Evolutionary conservation across 2,329 filamentous ascomycete genomes (phyloP).

Genomic region (Gaeumannomyces tritici): DNA sequence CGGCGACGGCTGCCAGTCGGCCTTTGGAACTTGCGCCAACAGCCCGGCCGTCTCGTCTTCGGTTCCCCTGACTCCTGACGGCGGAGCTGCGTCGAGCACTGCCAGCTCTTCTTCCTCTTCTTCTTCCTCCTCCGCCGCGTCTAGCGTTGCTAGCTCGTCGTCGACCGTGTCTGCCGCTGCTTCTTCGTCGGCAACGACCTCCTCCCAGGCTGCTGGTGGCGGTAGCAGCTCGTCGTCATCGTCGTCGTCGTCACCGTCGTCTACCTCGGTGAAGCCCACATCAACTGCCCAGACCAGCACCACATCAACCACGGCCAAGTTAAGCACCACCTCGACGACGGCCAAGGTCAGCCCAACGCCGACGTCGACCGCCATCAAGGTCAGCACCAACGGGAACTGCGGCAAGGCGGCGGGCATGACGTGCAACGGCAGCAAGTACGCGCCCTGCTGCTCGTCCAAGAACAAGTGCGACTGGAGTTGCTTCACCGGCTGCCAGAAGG

Average conservation of each 20-base stretch:
- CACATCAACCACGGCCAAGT: too few relatives aligned
- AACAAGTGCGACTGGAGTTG: background rate
- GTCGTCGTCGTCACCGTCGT: background rate
- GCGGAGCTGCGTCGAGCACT: background rate
- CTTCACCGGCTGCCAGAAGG: background rate
- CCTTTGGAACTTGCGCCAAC: conserved; percentile 1
- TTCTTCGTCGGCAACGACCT: too few relatives aligned
- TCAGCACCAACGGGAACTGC: conserved; percentile 3
- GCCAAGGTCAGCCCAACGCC: background rate
- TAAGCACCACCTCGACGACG: too few relatives aligned
- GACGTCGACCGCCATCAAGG: background rate
- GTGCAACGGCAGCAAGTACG: background rate
- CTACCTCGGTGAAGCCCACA: too few relatives aligned
- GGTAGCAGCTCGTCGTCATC: background rate
- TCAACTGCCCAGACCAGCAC: too few relatives aligned
- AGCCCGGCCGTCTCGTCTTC: background rate
- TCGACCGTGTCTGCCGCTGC: background rate
- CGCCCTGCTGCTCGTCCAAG: background rate
- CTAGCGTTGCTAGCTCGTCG: background rate
- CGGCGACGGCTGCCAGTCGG: conserved; percentile 6
- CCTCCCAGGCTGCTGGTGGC: too few relatives aligned
- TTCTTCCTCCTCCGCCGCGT: too few relatives aligned
- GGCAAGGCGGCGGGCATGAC: conserved; percentile 1
- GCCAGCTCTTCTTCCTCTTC: too few relatives aligned
- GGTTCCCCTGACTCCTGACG: background rate